These are phyloP conservation scores for Fusarium abutilonis DNA, from an alignment of 2,329 filamentous ascomycete genomes.

Conservation along the genomic window DNA sequence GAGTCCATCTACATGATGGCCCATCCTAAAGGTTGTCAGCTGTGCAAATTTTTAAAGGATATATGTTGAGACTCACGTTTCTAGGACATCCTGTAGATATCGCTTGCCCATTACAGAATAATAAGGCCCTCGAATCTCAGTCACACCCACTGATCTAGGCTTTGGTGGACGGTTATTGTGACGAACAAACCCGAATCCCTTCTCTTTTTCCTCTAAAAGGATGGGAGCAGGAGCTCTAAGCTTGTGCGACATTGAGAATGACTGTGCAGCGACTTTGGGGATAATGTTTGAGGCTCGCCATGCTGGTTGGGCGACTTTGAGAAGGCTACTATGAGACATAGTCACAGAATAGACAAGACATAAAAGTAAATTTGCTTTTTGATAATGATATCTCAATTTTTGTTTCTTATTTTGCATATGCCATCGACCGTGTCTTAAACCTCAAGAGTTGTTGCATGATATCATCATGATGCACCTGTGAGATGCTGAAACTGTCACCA, in stretches of 20 bases:
- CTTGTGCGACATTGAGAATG: background rate
- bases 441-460: background rate
- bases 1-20: conserved; percentile 63
- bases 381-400: background rate
- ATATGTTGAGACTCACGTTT: conserved; percentile 56
- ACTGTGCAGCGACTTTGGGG: background rate
- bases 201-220: conserved; percentile 10
- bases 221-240: background rate
- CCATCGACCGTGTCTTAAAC: background rate
- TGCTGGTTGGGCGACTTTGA: background rate
- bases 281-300: background rate
- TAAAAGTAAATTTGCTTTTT: background rate
- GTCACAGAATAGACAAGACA: background rate
- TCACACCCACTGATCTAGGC: conserved; percentile 60
- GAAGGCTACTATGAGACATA: background rate
- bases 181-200: conserved; percentile 51
- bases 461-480: conserved; percentile 18
- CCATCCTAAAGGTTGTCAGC: conserved; percentile 54
- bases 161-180: conserved; percentile 61
- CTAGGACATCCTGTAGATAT: conserved; percentile 62
- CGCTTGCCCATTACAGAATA: conserved; percentile 64
- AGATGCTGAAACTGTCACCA: background rate
- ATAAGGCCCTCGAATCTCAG: conserved; percentile 65
- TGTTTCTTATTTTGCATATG: background rate
- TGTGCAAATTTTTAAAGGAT: background rate